These are phyloP conservation scores for Leishmania turanica DNA, from an alignment of 208 protist genomes.

Conservation along the genomic window DNA sequence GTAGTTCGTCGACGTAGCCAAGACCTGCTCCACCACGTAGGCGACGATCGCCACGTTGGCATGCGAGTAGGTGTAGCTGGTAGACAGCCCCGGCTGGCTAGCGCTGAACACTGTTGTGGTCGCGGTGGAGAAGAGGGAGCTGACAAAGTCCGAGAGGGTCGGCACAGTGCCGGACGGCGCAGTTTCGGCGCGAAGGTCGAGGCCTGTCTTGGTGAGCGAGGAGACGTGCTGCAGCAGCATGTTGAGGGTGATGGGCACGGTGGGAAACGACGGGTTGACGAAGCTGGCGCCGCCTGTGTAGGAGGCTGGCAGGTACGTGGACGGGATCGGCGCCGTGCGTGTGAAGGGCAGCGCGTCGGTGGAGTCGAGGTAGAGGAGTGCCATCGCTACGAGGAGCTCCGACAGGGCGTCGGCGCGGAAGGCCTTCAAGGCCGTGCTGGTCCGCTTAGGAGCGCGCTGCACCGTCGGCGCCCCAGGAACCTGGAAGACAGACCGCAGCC, in stretches of 20 bases:
- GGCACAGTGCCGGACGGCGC: slow-evolving; percentile 16
- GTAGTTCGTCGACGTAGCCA: slow-evolving; percentile 16
- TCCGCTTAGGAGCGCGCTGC: neutral
- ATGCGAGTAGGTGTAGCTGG: slow-evolving; percentile 45
- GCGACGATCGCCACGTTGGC: slow-evolving; percentile 58
- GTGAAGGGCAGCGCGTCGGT: slow-evolving; percentile 42
- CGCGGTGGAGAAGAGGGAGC: slow-evolving; percentile 30
- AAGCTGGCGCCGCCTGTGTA: slow-evolving; percentile 6
- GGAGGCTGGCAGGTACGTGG: slow-evolving; percentile 41
- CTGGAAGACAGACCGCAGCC: slow-evolving; percentile 1
- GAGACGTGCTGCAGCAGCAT: slow-evolving; percentile 68
- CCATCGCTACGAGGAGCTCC: slow-evolving; percentile 53
- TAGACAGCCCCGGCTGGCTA: slow-evolving; percentile 21
- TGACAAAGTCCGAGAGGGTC: slow-evolving; percentile 39
- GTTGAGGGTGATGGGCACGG: slow-evolving; percentile 47
- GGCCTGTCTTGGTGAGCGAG: slow-evolving; percentile 47
- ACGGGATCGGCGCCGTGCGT: slow-evolving; percentile 37
- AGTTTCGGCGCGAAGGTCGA: slow-evolving; percentile 11
- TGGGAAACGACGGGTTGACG: slow-evolving; percentile 27
- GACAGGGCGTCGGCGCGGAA: slow-evolving; percentile 52
- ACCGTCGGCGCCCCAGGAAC: neutral
- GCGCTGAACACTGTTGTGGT: slow-evolving; percentile 13
- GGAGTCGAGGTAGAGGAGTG: slow-evolving; percentile 46
- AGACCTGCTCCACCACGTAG: slow-evolving; percentile 54
- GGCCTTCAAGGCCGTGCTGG: slow-evolving; percentile 24